A percentile compares a stretch with the other conserved stretches of the same genome.
phyloP scores from a whole-genome alignment of 768 basidiomycete genomes.

The Sistotremastrum niveocremeum region DNA sequence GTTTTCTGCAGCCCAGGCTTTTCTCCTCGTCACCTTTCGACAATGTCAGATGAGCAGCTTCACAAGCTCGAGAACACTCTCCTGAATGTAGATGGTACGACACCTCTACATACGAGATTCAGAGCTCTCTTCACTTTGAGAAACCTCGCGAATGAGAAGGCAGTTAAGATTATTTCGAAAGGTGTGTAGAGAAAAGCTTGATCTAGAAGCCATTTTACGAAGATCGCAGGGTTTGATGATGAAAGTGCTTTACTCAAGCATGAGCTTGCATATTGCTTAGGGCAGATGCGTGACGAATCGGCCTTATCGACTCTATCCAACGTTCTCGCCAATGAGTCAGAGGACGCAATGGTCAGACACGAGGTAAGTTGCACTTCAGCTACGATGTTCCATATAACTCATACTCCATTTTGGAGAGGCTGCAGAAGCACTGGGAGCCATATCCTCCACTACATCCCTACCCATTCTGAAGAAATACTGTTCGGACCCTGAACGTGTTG shows the following conservation, averaged over 20 bases:
- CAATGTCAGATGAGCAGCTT: slow-evolving; percentile 36
- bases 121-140: slow-evolving; percentile 88
- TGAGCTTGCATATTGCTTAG: slow-evolving; percentile 93
- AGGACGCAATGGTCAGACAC: slow-evolving; percentile 96
- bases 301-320: slow-evolving; percentile 72
- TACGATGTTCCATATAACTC: background rate
- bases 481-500: slow-evolving; percentile 54
- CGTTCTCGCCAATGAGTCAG: slow-evolving; percentile 52
- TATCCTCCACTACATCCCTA: slow-evolving; percentile 54
- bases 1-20: no score
- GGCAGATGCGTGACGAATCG: slow-evolving; percentile 64
- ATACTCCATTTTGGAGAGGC: slow-evolving; percentile 36
- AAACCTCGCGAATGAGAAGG: slow-evolving; percentile 61
- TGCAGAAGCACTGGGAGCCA: slow-evolving; percentile 97
- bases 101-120: slow-evolving; percentile 78
- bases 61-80: slow-evolving; percentile 56
- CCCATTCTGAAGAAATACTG: slow-evolving; percentile 60
- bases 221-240: slow-evolving; percentile 59
- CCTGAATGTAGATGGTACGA: slow-evolving; percentile 59
- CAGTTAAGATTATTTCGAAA: slow-evolving; percentile 74
- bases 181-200: slow-evolving; percentile 30
- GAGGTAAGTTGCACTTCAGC: slow-evolving; percentile 41
- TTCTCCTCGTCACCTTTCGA: no score
- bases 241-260: slow-evolving; percentile 88
- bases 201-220: slow-evolving; percentile 5